These are phyloP conservation scores for Hyparrhenia diplandra DNA, from an alignment of 176 grass and related monocot genomes.

Conservation along the genomic window DNA sequence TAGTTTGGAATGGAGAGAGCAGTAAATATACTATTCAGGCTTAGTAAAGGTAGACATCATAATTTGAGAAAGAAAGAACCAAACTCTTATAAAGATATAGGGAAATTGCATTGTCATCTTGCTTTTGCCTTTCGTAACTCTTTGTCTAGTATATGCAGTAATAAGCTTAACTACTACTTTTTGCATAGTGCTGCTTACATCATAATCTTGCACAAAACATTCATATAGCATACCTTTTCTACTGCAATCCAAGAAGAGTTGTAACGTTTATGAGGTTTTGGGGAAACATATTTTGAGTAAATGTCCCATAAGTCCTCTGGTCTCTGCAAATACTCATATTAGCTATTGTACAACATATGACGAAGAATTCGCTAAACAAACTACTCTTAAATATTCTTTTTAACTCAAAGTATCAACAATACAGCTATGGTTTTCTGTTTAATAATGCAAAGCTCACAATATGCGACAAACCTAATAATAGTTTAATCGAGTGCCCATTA, in stretches of 20 bases:
- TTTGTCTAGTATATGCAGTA: neutral
- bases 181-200: neutral
- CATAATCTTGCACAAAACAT: neutral
- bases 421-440: neutral
- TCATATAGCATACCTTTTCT: conserved; percentile 55
- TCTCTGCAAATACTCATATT: conserved; percentile 58
- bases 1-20: neutral
- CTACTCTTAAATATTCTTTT: neutral
- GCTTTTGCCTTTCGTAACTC: neutral
- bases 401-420: neutral
- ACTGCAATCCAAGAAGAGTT: conserved; percentile 90
- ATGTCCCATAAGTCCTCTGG: conserved; percentile 86
- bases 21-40: neutral
- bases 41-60: neutral
- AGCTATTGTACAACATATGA: conserved; percentile 4
- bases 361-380: conserved; percentile 4
- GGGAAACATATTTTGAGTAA: conserved; percentile 69
- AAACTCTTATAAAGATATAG: neutral
- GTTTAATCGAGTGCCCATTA: neutral
- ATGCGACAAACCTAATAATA: neutral
- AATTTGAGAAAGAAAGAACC: neutral
- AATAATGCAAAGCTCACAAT: neutral
- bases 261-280: conserved; percentile 88
- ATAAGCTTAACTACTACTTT: neutral
- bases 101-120: neutral